Conservation (phyloP, 75 land plant genomes). For the Sequoiadendron giganteum region DNA sequence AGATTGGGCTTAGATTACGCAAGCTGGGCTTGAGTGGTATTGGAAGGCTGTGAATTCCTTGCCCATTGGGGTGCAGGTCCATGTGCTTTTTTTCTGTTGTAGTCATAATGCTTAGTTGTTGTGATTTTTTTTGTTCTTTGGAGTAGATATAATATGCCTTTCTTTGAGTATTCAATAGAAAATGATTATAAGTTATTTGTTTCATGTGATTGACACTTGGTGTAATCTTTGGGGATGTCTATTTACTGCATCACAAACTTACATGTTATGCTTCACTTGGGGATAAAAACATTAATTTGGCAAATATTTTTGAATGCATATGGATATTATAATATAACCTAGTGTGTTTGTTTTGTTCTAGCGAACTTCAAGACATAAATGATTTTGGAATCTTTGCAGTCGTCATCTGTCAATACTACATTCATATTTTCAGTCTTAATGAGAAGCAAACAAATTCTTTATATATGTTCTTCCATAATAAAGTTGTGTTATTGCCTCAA, state of each 20-base stretch:
- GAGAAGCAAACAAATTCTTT: not conserved
- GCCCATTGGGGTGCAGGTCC: not conserved
- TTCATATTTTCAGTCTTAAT: not conserved
- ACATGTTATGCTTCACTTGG: no score
- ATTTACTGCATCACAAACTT: not conserved
- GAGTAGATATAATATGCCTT: not conserved
- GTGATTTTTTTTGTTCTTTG: not conserved
- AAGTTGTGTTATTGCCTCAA: not conserved
- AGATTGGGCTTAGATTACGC: not conserved
- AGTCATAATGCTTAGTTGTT: not conserved
- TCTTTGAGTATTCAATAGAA: not conserved
- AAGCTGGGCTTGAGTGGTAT: not conserved
- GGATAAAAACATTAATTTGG: no score
- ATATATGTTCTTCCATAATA: not conserved
- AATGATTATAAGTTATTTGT: not conserved
- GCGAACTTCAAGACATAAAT: not conserved
- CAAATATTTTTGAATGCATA: not conserved
- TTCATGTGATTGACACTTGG: not conserved
- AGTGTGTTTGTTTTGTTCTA: not conserved
- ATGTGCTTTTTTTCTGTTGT: not conserved
- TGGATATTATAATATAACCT: not conserved
- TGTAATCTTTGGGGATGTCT: not conserved
- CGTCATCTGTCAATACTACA: not conserved
- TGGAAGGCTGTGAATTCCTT: not conserved
- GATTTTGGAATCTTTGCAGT: not conserved